A percentile compares a stretch with the other conserved stretches of the same genome.
phyloP scores from a whole-genome alignment of 2,329 filamentous ascomycete species.

The Trichoderma breve region DNA sequence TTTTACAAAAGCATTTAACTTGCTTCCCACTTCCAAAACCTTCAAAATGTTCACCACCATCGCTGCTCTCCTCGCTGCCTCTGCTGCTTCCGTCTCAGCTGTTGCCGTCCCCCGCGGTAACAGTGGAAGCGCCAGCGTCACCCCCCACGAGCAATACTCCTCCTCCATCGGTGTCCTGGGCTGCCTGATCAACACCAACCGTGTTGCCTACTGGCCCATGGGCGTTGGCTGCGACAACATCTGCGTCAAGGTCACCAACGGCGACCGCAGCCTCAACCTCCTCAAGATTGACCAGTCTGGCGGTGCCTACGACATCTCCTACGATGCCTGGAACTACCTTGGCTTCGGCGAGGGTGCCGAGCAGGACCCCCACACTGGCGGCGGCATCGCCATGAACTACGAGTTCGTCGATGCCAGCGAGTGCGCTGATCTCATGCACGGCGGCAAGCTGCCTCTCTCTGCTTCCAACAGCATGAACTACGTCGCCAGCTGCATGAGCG shows the following conservation, averaged over 20 bases:
- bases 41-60: conserved; percentile 23
- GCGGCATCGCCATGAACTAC: conserved; percentile 52
- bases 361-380: conserved; percentile 47
- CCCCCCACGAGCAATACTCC: conserved; percentile 56
- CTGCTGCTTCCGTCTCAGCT: conserved; percentile 32
- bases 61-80: conserved; percentile 33
- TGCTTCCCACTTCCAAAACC: not conserved
- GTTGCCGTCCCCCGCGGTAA: conserved; percentile 28
- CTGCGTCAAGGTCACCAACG: conserved; percentile 54
- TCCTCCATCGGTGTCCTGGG: conserved; percentile 58
- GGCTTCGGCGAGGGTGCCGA: conserved; percentile 49
- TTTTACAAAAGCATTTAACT: conserved; percentile 14
- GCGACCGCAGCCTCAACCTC: conserved; percentile 53
- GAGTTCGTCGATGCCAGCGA: conserved; percentile 47
- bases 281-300: conserved; percentile 56
- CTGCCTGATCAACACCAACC: conserved; percentile 61
- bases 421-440: conserved; percentile 51
- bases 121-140: conserved; percentile 39
- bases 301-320: conserved; percentile 58
- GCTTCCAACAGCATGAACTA: conserved; percentile 59
- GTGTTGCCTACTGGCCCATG: conserved; percentile 59
- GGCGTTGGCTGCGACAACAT: conserved; percentile 54
- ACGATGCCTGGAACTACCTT: conserved; percentile 61
- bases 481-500: conserved; percentile 47
- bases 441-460: conserved; percentile 51